These are phyloP conservation scores for Tricholoma terreum DNA, from an alignment of 768 basidiomycete genomes.

Conservation along the genomic window DNA sequence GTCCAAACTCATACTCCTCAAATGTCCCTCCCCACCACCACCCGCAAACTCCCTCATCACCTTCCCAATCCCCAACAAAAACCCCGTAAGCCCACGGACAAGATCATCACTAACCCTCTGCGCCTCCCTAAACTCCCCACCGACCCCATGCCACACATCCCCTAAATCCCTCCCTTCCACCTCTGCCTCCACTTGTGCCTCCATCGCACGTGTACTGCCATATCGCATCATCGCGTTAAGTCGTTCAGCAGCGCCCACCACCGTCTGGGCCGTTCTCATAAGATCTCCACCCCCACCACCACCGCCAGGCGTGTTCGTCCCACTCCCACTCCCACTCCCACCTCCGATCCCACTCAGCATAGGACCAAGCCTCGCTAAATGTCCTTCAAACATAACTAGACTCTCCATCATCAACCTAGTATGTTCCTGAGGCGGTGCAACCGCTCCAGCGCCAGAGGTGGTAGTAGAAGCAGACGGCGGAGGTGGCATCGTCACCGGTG, in stretches of 20 bases:
- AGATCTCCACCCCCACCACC: conserved; percentile 48
- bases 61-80: conserved; percentile 73
- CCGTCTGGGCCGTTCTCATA: conserved; percentile 55
- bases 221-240: conserved; percentile 59
- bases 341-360: conserved; percentile 22
- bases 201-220: conserved; percentile 58
- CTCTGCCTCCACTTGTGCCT: conserved; percentile 74
- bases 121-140: conserved; percentile 70
- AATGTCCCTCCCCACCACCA: conserved; percentile 31
- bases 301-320: conserved; percentile 6
- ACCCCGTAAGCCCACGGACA: conserved; percentile 70
- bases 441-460: conserved; percentile 11
- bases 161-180: conserved; percentile 50
- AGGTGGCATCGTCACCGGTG: neutral
- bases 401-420: conserved; percentile 68
- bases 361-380: conserved; percentile 48
- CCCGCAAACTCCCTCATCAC: conserved; percentile 54
- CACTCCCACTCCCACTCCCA: neutral
- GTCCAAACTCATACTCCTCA: conserved; percentile 52
- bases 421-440: conserved; percentile 47
- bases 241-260: conserved; percentile 64
- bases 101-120: conserved; percentile 75
- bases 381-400: conserved; percentile 64
- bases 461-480: conserved; percentile 2
- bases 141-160: conserved; percentile 67